A percentile compares a stretch with the other conserved stretches of the same genome.
These are phyloP conservation scores for Cercospora sp. DNA, from an alignment of 2,329 filamentous ascomycete species.

Conservation along the genomic window DNA sequence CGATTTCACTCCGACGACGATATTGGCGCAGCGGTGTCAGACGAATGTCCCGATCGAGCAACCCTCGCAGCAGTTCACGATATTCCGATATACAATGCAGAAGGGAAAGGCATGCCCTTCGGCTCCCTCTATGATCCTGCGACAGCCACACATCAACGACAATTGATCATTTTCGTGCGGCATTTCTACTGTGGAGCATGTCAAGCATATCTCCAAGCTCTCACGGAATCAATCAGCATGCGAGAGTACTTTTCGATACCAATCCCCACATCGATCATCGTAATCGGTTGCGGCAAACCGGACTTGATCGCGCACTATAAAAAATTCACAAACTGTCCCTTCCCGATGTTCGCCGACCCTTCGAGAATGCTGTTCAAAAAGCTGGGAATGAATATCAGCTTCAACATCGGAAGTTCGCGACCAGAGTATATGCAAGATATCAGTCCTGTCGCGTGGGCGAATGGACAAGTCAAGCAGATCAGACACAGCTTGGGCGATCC, in stretches of 20 bases:
- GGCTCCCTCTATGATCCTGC: conserved; percentile 61
- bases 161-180: conserved; percentile 44
- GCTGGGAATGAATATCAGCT: conserved; percentile 38
- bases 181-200: conserved; percentile 47
- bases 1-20: conserved; percentile 37
- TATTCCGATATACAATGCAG: conserved; percentile 57
- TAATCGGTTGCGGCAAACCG: conserved; percentile 43
- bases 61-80: conserved; percentile 38
- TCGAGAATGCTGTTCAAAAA: conserved; percentile 39
- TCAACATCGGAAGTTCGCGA: conserved; percentile 36
- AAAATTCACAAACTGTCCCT: conserved; percentile 39
- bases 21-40: conserved; percentile 30
- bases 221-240: conserved; percentile 39
- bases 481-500: conserved; percentile 31
- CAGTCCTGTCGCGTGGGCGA: conserved; percentile 33
- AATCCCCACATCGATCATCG: conserved; percentile 40
- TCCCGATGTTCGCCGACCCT: conserved; percentile 43
- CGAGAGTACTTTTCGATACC: conserved; percentile 41
- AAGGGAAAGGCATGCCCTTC: conserved; percentile 62
- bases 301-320: conserved; percentile 42
- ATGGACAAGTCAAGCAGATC: conserved; percentile 36
- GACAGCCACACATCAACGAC: conserved; percentile 39
- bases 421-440: conserved; percentile 44
- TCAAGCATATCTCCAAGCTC: conserved; percentile 41
- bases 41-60: conserved; percentile 38